Evolutionary conservation across 1,284 basidiomycete genomes (phyloP).

Genomic region (Exobasidium cylindrosporum): DNA sequence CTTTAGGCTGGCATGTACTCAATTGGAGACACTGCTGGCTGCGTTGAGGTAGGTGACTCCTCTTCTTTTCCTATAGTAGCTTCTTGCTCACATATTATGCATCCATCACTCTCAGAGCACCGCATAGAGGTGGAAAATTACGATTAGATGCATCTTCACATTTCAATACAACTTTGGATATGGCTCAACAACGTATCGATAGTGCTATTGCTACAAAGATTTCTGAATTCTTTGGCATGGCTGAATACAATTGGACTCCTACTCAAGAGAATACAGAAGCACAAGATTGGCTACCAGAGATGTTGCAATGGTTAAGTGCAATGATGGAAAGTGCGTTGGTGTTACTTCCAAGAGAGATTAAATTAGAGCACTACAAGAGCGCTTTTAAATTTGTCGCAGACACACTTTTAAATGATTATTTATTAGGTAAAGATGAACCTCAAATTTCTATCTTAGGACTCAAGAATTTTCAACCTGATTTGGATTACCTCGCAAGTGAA

Average conservation of each 20-base stretch:
- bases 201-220: constrained; percentile 83
- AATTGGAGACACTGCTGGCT: constrained; percentile 82
- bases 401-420: constrained; percentile 65
- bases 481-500: constrained; percentile 24
- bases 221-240: constrained; percentile 91
- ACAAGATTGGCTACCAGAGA: constrained; percentile 74
- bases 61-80: too few relatives aligned
- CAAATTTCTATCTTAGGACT: constrained; percentile 18
- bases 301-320: constrained; percentile 92
- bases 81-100: too few relatives aligned
- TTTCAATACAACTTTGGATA: constrained; percentile 69
- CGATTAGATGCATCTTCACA: constrained; percentile 67
- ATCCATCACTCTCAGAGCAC: too few relatives aligned
- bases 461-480: constrained; percentile 18
- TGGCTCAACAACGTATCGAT: constrained; percentile 75
- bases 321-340: constrained; percentile 90
- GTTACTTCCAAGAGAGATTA: constrained; percentile 70
- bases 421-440: constrained; percentile 28
- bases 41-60: too few relatives aligned
- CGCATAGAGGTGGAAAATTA: constrained; percentile 77
- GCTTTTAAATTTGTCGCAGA: constrained; percentile 81
- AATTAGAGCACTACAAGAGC: constrained; percentile 80
- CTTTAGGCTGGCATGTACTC: constrained; percentile 79
- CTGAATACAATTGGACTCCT: constrained; percentile 91
- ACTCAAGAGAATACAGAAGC: constrained; percentile 26